Percentiles rank a stretch among this genome's conserved stretches.
Conservation (phyloP, 202 grass and related monocot genomes). For the Alloteropsis angusta region DNA sequence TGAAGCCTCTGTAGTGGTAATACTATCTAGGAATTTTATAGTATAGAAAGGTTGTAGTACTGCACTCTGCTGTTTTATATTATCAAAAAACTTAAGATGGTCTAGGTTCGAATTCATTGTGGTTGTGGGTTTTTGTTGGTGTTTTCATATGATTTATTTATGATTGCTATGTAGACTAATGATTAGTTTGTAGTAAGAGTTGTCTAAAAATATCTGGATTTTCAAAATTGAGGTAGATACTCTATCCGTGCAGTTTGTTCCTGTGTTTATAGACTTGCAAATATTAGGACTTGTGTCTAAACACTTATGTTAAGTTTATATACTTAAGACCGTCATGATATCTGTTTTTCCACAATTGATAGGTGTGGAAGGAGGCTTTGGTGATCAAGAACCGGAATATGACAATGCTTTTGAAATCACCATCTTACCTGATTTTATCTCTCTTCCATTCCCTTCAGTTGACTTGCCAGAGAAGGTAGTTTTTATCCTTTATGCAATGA, state of each 20-base stretch:
- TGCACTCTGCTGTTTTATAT: neutral
- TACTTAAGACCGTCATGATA: too few relatives aligned
- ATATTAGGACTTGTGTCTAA: neutral
- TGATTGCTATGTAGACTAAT: neutral
- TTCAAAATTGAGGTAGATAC: neutral
- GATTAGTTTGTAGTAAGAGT: neutral
- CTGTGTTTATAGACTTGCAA: neutral
- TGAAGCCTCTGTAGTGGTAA: neutral
- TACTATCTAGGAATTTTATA: neutral
- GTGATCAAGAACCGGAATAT: slow-evolving; percentile 81
- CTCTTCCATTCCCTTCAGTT: slow-evolving; percentile 89
- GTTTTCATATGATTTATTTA: neutral
- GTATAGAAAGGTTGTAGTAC: neutral
- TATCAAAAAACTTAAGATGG: neutral
- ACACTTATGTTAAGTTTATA: neutral
- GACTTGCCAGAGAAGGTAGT: slow-evolving; percentile 96
- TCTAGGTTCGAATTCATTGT: neutral
- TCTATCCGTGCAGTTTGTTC: neutral
- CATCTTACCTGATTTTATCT: slow-evolving; percentile 75
- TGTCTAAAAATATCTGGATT: neutral
- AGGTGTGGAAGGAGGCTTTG: slow-evolving; percentile 93
- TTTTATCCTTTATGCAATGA: neutral
- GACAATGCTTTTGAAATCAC: slow-evolving; percentile 61
- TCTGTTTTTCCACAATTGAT: slow-evolving; percentile 18
- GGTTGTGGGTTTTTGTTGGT: neutral